Percentiles rank a stretch among this genome's conserved stretches.
These are phyloP conservation scores for Komagataella pastoris DNA, from an alignment of 805 yeast species.

Conservation along the genomic window DNA sequence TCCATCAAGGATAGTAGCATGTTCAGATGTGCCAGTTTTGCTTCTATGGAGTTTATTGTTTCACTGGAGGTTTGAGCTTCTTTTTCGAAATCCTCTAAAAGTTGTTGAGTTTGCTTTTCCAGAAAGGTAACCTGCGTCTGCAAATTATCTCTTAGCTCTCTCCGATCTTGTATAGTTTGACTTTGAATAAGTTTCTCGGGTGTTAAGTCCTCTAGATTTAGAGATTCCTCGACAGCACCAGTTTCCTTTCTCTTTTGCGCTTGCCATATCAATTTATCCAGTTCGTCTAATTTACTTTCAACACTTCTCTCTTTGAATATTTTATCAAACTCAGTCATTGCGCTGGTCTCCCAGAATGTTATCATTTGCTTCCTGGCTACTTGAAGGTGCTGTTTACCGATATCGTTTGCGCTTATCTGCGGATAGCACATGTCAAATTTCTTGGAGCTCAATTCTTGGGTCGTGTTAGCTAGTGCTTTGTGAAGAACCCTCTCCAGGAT, in stretches of 20 bases:
- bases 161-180: neutral
- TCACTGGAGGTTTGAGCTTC: neutral
- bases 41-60: neutral
- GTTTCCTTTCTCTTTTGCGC: slow-evolving; percentile 14
- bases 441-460: slow-evolving; percentile 28
- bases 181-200: slow-evolving; percentile 11
- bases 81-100: neutral
- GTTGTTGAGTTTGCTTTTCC: neutral
- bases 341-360: slow-evolving; percentile 26
- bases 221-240: slow-evolving; percentile 4
- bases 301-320: slow-evolving; percentile 32
- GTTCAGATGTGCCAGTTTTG: neutral
- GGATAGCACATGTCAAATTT: slow-evolving; percentile 34
- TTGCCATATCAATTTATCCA: slow-evolving; percentile 31
- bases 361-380: slow-evolving; percentile 31
- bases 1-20: neutral
- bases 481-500: slow-evolving; percentile 20
- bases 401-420: slow-evolving; percentile 18
- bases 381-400: slow-evolving; percentile 26
- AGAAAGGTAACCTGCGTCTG: neutral
- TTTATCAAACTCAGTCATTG: slow-evolving; percentile 29
- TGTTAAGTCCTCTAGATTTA: slow-evolving; percentile 7
- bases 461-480: slow-evolving; percentile 25
- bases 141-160: neutral
- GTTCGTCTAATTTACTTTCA: slow-evolving; percentile 26